Conservation (phyloP, 1,284 basidiomycete genomes). For the Sanguinoderma infundibulare region DNA sequence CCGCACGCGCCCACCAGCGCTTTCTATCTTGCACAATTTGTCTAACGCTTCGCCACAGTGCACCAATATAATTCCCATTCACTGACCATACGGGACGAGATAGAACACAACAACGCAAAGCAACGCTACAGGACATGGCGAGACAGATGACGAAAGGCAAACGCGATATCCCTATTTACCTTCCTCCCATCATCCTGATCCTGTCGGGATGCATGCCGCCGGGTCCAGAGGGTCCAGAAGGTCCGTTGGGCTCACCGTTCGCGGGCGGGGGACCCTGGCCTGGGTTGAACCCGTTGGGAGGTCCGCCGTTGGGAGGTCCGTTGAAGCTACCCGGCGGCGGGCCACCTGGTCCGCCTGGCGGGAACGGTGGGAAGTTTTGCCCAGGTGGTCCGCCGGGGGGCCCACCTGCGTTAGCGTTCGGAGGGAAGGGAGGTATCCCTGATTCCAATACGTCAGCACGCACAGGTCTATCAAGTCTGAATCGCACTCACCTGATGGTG, state of each 20-base stretch:
- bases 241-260: conserved; percentile 30
- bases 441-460: background rate
- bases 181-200: conserved; percentile 75
- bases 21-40: background rate
- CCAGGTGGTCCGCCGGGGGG: conserved; percentile 37
- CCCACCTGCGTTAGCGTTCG: conserved; percentile 39
- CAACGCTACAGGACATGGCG: background rate
- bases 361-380: conserved; percentile 57
- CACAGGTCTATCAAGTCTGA: too few relatives aligned
- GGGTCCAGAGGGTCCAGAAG: conserved; percentile 40
- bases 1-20: conserved; percentile 13
- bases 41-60: background rate
- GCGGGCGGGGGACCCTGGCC: conserved; percentile 39
- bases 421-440: conserved; percentile 63
- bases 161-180: conserved; percentile 23
- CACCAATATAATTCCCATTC: background rate
- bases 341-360: conserved; percentile 40
- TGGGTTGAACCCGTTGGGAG: conserved; percentile 39
- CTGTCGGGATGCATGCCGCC: conserved; percentile 86
- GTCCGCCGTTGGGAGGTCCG: conserved; percentile 35
- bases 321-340: conserved; percentile 43
- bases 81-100: background rate
- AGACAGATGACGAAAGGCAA: background rate
- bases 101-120: background rate
- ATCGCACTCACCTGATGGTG: conserved; percentile 27